Evolutionary conservation across 352 stramenopile genomes (phyloP), one percentile per base, ranked within the genome.

Genomic region (Phytophthora sojae): DNA sequence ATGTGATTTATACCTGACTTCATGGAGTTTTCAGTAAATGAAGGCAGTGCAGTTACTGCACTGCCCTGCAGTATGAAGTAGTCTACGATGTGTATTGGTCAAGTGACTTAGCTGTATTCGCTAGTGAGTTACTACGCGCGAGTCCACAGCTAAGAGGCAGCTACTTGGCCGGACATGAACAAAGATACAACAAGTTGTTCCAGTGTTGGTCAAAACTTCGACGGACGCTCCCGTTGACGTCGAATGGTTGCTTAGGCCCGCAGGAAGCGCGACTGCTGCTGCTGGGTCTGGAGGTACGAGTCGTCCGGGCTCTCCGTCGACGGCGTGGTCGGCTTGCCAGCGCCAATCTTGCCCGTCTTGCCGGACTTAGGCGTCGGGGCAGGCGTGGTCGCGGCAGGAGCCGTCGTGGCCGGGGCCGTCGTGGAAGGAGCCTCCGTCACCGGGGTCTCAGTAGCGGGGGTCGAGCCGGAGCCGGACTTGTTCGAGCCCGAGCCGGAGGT

Each of bases 111-210:
- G 45, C 57, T 72, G 59, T 67, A 71, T 68, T 72, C 61, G 67
- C 64, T 49, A 17, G 35, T 17, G 47, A 35, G 62, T 75, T 75
- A 72, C 32, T 63, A 37, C 54, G 54, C 57, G 57, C 37, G 26
- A 42, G 29, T 32, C 29, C 49, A 26, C 45, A 64, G 39, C 47
- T 21, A 19, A 45, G 35, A 37, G 14, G 54, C 56, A 45, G 56
- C 53, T 59, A 61, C 52, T 67, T 50, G 21, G 45, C 53, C 32
- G 7, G 61, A 73, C 69, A 76, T 76, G 69, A 61, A 75, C 45
- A 75, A 73, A 68, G 37, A 73, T 69, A 73, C 69, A 73, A 69
- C 65, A 73, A 63, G 64, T 56, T 58, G 60, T 74, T 62, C 67
- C 61, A 57, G 57, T 64, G 57, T 49, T 21, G 39, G 39, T 72